These are phyloP conservation scores for Rhynchospora pubera DNA, from an alignment of 176 grass and related monocot species.

Conservation along the genomic window DNA sequence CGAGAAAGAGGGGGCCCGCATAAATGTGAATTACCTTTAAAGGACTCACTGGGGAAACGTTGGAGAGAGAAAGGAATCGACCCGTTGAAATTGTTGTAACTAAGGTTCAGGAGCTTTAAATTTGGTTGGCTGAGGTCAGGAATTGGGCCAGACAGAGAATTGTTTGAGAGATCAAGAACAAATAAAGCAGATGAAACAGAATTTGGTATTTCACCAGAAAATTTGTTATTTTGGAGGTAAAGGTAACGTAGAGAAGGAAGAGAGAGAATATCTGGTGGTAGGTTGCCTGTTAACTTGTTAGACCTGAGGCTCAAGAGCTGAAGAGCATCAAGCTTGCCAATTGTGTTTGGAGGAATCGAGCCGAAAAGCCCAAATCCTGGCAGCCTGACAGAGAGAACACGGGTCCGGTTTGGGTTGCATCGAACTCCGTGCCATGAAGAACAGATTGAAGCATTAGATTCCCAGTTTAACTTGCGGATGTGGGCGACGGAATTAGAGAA, in stretches of 20 bases:
- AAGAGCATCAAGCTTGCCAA: slow-evolving; percentile 65
- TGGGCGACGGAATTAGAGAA: slow-evolving; percentile 55
- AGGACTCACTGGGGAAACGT: slow-evolving; percentile 64
- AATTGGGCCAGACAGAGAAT: slow-evolving; percentile 77
- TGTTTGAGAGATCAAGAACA: slow-evolving; percentile 76
- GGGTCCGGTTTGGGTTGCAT: slow-evolving; percentile 46
- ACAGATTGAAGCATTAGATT: slow-evolving; percentile 52
- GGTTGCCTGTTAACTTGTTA: slow-evolving; percentile 58
- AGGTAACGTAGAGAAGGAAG: slow-evolving; percentile 73
- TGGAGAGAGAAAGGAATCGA: slow-evolving; percentile 65
- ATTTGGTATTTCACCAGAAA: slow-evolving; percentile 69
- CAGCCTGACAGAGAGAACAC: slow-evolving; percentile 54
- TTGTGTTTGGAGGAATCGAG: slow-evolving; percentile 62
- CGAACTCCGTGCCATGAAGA: slow-evolving; percentile 80
- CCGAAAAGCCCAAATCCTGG: slow-evolving; percentile 77
- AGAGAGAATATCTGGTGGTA: slow-evolving; percentile 57
- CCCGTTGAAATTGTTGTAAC: slow-evolving; percentile 69
- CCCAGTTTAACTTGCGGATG: slow-evolving; percentile 67
- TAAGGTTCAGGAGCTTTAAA: slow-evolving; percentile 70
- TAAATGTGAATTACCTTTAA: slow-evolving; percentile 62
- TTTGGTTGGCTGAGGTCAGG: slow-evolving; percentile 56
- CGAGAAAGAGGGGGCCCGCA: slow-evolving; percentile 67
- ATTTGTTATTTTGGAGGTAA: slow-evolving; percentile 83
- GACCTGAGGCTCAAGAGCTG: slow-evolving; percentile 83
- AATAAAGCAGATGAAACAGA: slow-evolving; percentile 48